Conservation (phyloP, 176 grass and related monocot genomes). For the Areca catechu region DNA sequence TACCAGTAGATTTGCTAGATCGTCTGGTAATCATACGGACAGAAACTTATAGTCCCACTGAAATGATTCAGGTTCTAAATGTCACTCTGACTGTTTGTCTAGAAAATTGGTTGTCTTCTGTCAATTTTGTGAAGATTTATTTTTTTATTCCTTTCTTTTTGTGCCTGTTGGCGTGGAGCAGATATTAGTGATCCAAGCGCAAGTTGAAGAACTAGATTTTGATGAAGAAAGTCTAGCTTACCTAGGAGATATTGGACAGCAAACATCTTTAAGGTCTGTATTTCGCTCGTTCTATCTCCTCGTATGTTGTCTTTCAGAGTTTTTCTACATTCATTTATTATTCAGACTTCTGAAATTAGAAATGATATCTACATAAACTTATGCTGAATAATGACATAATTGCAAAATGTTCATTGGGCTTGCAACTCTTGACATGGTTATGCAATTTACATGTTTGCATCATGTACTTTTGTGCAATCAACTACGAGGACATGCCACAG, state of each 20-base stretch:
- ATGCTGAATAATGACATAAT: too few species aligned
- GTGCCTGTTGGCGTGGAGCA: slow-evolving; percentile 13
- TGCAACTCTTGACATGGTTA: too few species aligned
- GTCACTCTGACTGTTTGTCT: slow-evolving; percentile 17
- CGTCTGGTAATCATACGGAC: slow-evolving; percentile 82
- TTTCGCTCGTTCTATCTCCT: too few species aligned
- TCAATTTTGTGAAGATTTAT: slow-evolving; percentile 12
- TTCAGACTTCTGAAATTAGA: too few species aligned
- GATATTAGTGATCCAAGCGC: slow-evolving; percentile 89
- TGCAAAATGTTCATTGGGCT: too few species aligned
- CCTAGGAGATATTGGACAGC: slow-evolving; percentile 84
- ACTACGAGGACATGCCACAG: too few species aligned
- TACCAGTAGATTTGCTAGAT: slow-evolving; percentile 91
- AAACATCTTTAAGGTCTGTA: slow-evolving; percentile 70
- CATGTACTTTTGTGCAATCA: too few species aligned
- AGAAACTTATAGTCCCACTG: slow-evolving; percentile 80
- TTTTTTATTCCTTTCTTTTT: slow-evolving; percentile 16
- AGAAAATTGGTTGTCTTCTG: too few species aligned
- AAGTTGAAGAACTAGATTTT: slow-evolving; percentile 91
- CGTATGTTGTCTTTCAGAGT: background rate
- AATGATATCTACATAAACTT: too few species aligned
- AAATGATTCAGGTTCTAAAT: slow-evolving; percentile 84
- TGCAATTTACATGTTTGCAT: too few species aligned
- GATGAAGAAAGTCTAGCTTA: slow-evolving; percentile 93
- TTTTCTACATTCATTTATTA: background rate